Evolutionary conservation across 2,329 filamentous ascomycete genomes (phyloP), one percentile per base, ranked within the genome.

Genomic region (Raffaelea ambrosiae): DNA sequence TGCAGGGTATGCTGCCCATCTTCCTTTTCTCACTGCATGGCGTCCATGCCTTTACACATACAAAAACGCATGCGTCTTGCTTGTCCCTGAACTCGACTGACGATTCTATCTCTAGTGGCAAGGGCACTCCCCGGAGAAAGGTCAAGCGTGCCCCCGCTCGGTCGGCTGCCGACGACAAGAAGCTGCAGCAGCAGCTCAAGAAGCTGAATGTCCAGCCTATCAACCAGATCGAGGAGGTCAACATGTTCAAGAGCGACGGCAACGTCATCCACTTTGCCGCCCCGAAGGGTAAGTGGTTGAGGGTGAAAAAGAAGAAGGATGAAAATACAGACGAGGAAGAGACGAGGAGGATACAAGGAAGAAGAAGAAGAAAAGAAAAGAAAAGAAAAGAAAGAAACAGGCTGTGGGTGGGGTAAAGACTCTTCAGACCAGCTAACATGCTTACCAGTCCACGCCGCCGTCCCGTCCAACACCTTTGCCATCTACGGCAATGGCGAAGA

Each of bases 161-260:
- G 70, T 86, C 86, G 59, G 88, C 86, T 67, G 88, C 87, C 71
- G 93, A 98, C 69, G 93, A 98, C 84, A 97, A 96, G 88, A 98
- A 98, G 83, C 88, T 98, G 57, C 93, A 98, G 77, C 82, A 84
- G 54, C 77, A 88, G 54, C 81, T 98, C 59, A 98, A 98, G 87
- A 98, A 98, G 86, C 83, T 98, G 71, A 97, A 97, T 74, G 91
- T 95, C 51, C 93, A 98, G 82, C 93, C 93, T 64, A 97, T 98
- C 73, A 90, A 95, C 78, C 88, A 87, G 58, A 98, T 98, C 63
- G 93, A 98, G 83, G 93, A 98, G 79, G 93, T 98, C 70, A 98
- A 98, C 85, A 98, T 98, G 93, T 98, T 98, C 85, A 98, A 98
- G 86, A 86, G 87, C 68, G 93, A 98, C 69, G 93, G 93, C 71